phyloP scores from a whole-genome alignment of 805 yeast genomes.

The Candida krabiensis region DNA sequence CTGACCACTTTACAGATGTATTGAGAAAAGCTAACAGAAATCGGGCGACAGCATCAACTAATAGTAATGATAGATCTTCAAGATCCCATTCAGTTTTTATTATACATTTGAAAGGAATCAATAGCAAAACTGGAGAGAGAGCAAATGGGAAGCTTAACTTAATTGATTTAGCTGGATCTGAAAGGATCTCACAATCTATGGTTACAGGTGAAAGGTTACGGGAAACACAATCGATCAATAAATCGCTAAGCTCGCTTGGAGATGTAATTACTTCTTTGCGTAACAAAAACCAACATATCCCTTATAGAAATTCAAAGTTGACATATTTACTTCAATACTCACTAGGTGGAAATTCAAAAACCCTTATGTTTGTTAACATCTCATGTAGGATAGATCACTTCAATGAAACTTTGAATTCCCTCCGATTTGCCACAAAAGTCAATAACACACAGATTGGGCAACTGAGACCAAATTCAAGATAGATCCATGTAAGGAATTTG shows the following conservation, averaged over 20 bases:
- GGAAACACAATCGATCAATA: conserved; percentile 89
- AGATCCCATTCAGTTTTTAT: conserved; percentile 87
- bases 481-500: background rate
- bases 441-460: conserved; percentile 46
- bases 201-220: conserved; percentile 76
- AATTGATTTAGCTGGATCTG: conserved; percentile 94
- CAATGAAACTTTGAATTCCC: conserved; percentile 78
- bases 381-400: conserved; percentile 65
- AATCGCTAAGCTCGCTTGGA: conserved; percentile 82
- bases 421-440: conserved; percentile 87
- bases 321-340: conserved; percentile 86
- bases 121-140: conserved; percentile 46
- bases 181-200: conserved; percentile 71
- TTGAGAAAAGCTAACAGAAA: conserved; percentile 56
- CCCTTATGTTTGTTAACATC: conserved; percentile 89
- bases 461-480: conserved; percentile 1
- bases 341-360: conserved; percentile 81
- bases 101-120: conserved; percentile 56
- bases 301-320: conserved; percentile 69
- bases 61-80: conserved; percentile 80
- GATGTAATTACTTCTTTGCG: conserved; percentile 65
- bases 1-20: conserved; percentile 48
- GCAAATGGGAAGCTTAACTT: conserved; percentile 68
- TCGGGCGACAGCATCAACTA: conserved; percentile 80
- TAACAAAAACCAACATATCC: conserved; percentile 48